Percentiles rank a stretch among this genome's conserved stretches.
Conservation (phyloP, 495 filamentous ascomycete species). For the Penicillium steckii region DNA sequence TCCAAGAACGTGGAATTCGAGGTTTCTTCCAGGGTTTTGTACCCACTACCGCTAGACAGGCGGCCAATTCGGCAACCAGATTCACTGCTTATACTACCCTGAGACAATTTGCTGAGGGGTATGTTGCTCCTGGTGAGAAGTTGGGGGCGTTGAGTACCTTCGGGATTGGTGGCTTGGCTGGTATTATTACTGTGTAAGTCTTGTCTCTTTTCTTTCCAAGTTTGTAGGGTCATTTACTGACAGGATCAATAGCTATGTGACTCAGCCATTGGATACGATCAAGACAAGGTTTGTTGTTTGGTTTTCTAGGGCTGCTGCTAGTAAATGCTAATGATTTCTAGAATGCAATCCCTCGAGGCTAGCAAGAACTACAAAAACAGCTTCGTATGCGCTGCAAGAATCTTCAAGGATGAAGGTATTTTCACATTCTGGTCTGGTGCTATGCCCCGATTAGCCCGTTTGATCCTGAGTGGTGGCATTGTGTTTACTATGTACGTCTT, state of each 20-base stretch:
- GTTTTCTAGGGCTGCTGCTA: not conserved
- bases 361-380: conserved; percentile 82
- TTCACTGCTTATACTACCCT: conserved; percentile 89
- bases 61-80: conserved; percentile 86
- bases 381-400: conserved; percentile 76
- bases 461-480: conserved; percentile 91
- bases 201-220: not conserved
- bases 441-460: conserved; percentile 74
- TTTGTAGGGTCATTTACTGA: not conserved
- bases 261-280: conserved; percentile 91
- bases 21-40: conserved; percentile 98
- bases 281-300: conserved; percentile 70
- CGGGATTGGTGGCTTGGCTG: conserved; percentile 84
- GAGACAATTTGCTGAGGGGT: conserved; percentile 87
- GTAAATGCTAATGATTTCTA: conserved; percentile 18
- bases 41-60: conserved; percentile 90
- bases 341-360: conserved; percentile 97
- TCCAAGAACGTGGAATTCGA: conserved; percentile 77
- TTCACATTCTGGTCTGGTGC: conserved; percentile 94
- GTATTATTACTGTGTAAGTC: conserved; percentile 87
- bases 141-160: conserved; percentile 87
- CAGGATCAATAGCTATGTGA: conserved; percentile 47
- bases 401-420: conserved; percentile 86
- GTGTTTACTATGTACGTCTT: conserved; percentile 86
- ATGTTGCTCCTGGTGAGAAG: conserved; percentile 93